Conservation (phyloP, 768 basidiomycete genomes). For the Sarcomyxa edulis region DNA sequence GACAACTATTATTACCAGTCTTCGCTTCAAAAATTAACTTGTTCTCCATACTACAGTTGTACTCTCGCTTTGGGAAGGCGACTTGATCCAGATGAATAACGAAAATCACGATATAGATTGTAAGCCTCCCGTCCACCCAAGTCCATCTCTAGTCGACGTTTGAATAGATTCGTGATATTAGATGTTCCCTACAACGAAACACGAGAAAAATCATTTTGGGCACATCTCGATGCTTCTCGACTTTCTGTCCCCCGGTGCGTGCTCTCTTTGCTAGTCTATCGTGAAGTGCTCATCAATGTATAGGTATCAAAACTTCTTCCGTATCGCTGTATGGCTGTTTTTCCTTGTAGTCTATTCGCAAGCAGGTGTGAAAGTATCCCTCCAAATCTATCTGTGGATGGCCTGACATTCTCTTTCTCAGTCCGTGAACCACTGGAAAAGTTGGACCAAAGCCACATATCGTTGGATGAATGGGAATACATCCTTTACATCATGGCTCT, state of each 20-base stretch:
- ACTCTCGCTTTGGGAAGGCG: conserved; percentile 76
- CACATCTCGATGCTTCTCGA: conserved; percentile 70
- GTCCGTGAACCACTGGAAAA: conserved; percentile 77
- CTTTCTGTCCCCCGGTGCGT: conserved; percentile 72
- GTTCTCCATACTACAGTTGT: conserved; percentile 49
- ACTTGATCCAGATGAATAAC: conserved; percentile 74
- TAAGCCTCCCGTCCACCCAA: too few relatives aligned
- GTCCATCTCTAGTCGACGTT: too few relatives aligned
- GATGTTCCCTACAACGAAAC: conserved; percentile 64
- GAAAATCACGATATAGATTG: conserved; percentile 77
- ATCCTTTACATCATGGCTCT: conserved; percentile 74
- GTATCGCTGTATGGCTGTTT: conserved; percentile 71
- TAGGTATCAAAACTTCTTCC: conserved; percentile 84
- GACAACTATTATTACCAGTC: conserved; percentile 10
- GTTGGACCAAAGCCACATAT: conserved; percentile 44
- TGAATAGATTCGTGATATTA: conserved; percentile 22
- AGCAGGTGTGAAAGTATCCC: conserved; percentile 48
- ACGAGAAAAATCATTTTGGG: conserved; percentile 53
- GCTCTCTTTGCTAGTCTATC: background rate
- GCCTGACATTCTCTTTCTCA: conserved; percentile 17
- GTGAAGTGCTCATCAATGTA: background rate
- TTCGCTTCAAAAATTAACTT: background rate
- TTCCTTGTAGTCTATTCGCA: conserved; percentile 80
- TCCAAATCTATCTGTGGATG: background rate
- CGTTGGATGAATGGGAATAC: conserved; percentile 79